phyloP scores from a whole-genome alignment of 75 land plant genomes.

The Picea glauca region DNA sequence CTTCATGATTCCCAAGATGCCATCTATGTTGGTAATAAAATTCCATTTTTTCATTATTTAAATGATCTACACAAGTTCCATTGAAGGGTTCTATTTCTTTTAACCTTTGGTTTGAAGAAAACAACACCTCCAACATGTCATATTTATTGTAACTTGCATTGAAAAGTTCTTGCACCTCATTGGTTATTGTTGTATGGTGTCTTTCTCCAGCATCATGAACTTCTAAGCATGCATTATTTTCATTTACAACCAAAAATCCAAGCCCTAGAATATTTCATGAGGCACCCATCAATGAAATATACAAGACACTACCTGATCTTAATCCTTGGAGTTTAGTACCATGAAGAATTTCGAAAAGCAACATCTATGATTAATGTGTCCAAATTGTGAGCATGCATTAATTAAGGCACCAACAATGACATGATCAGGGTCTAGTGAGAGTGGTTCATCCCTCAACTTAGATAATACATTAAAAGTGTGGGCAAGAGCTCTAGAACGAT shows the following conservation, averaged over 20 bases:
- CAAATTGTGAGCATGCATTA: conserved; percentile 69
- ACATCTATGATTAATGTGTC: conserved; percentile 40
- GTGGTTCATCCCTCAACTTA: conserved; percentile 73
- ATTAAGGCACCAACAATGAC: too few relatives aligned
- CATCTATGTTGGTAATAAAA: not conserved
- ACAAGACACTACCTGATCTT: too few relatives aligned
- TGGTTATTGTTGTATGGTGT: not conserved
- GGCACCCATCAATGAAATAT: too few relatives aligned
- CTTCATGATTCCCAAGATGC: not conserved
- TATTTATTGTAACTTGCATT: not conserved
- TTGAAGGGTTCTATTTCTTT: not conserved
- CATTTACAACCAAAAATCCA: not conserved
- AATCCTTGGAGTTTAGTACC: too few relatives aligned
- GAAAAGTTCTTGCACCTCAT: not conserved
- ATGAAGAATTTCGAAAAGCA: too few relatives aligned
- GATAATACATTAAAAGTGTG: conserved; percentile 95
- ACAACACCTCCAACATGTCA: not conserved
- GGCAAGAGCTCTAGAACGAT: conserved; percentile 88
- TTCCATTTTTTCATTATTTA: not conserved
- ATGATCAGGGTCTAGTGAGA: conserved; percentile 81
- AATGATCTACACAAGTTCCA: not conserved
- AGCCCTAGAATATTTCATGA: too few relatives aligned
- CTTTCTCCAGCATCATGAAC: not conserved
- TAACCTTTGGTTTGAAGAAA: not conserved
- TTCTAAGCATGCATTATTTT: not conserved